These are phyloP conservation scores for Epichloe sibirici DNA, from an alignment of 2,329 filamentous ascomycete genomes.

Conservation along the genomic window DNA sequence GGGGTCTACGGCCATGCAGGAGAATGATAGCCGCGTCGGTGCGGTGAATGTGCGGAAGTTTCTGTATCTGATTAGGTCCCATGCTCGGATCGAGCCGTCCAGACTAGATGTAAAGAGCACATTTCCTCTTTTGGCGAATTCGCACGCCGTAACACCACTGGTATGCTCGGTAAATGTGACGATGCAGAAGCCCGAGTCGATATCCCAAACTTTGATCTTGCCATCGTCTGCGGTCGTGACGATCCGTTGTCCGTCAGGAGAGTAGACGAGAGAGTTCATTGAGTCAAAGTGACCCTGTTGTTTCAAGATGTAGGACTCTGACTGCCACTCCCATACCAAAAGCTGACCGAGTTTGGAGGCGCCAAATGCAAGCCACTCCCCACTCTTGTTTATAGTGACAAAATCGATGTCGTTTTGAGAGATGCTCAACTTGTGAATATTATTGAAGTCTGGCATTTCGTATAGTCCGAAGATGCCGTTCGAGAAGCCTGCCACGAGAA, in stretches of 20 bases:
- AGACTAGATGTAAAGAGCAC: conserved; percentile 92
- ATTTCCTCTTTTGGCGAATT: conserved; percentile 90
- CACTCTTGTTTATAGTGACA: conserved; percentile 84
- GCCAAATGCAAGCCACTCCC: conserved; percentile 95
- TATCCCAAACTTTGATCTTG: conserved; percentile 98
- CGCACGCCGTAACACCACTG: conserved; percentile 83
- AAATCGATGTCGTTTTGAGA: conserved; percentile 95
- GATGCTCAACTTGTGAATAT: conserved; percentile 85
- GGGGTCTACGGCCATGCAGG: conserved; percentile 89
- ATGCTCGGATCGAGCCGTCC: conserved; percentile 87
- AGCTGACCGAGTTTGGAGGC: conserved; percentile 90
- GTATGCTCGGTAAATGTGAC: conserved; percentile 97
- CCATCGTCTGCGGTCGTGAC: conserved; percentile 93
- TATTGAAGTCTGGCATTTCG: conserved; percentile 90
- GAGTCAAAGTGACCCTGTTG: conserved; percentile 96
- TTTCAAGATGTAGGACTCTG: conserved; percentile 95
- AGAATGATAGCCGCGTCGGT: conserved; percentile 81
- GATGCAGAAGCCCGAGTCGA: conserved; percentile 91
- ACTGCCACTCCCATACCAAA: conserved; percentile 99
- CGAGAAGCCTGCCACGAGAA: conserved; percentile 95
- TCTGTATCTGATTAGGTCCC: conserved; percentile 90
- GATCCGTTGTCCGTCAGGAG: conserved; percentile 83
- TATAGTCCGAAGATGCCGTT: conserved; percentile 90
- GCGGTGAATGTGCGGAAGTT: conserved; percentile 98
- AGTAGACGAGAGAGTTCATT: conserved; percentile 87